Evolutionary conservation across 192 early-diverging fungal species (phyloP).

Genomic region (Coemansia sp.): DNA sequence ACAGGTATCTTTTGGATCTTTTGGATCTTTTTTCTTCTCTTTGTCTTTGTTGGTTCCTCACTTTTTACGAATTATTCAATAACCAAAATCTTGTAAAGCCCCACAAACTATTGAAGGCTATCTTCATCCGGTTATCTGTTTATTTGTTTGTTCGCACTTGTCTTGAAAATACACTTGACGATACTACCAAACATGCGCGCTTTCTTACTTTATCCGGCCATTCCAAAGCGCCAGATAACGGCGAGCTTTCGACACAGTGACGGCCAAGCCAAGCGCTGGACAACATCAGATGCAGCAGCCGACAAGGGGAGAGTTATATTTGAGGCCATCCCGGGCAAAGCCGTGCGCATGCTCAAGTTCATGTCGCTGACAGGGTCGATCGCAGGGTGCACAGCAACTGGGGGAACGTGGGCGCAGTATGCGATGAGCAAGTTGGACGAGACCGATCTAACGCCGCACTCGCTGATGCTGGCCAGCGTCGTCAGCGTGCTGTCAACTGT

Average conservation of each 20-base stretch:
- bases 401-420: slow-evolving; percentile 15
- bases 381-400: slow-evolving; percentile 38
- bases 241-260: not conserved
- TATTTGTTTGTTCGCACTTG: not conserved
- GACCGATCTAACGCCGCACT: slow-evolving; percentile 17
- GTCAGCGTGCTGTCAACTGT: slow-evolving; percentile 44
- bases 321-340: slow-evolving; percentile 33
- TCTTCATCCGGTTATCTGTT: not conserved
- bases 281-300: not conserved
- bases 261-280: slow-evolving; percentile 3
- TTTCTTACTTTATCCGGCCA: not conserved
- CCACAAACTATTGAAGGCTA: no score
- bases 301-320: slow-evolving; percentile 25
- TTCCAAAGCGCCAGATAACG: not conserved
- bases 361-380: slow-evolving; percentile 49
- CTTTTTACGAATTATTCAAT: no score
- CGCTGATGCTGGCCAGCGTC: slow-evolving; percentile 34
- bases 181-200: not conserved
- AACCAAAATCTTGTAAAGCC: not conserved
- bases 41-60: not conserved
- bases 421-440: slow-evolving; percentile 21
- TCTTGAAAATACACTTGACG: not conserved
- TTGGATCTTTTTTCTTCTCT: no score
- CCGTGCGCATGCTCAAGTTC: slow-evolving; percentile 52
- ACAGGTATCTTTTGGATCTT: no score